Evolutionary conservation across 1,284 basidiomycete species (phyloP).

Genomic region (Naganishia cerealis): DNA sequence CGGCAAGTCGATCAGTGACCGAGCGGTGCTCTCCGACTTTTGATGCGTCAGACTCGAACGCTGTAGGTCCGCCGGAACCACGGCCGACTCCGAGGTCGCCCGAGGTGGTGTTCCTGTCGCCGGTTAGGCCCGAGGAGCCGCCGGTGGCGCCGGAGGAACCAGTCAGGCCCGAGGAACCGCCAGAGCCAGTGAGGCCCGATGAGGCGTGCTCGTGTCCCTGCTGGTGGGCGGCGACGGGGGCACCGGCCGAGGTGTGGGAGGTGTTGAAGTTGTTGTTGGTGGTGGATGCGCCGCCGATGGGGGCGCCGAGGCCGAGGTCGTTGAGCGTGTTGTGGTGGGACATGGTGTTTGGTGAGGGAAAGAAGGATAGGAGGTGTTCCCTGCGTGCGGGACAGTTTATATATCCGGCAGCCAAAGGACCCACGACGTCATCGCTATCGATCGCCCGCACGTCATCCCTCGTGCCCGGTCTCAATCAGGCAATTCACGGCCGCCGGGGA

Average conservation of each 20-base stretch:
- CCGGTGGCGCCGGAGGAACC: not conserved
- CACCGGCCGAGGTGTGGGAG: constrained; percentile 15
- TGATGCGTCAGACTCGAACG: constrained; percentile 24
- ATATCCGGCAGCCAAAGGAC: no score
- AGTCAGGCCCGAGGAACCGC: not conserved
- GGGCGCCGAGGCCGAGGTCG: constrained; percentile 22
- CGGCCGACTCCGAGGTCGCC: constrained; percentile 28
- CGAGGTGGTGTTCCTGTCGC: constrained; percentile 25
- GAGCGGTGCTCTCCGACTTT: constrained; percentile 18
- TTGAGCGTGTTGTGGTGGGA: constrained; percentile 2
- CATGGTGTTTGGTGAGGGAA: constrained; percentile 3
- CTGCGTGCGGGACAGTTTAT: not conserved
- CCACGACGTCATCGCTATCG: constrained; percentile 10
- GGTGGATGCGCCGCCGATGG: constrained; percentile 19
- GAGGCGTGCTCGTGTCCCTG: not conserved
- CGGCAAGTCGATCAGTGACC: not conserved
- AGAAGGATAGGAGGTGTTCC: not conserved
- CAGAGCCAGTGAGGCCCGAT: not conserved
- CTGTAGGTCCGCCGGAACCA: constrained; percentile 26
- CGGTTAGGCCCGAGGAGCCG: not conserved
- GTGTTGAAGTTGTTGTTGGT: constrained; percentile 6
- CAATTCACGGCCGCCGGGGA: not conserved
- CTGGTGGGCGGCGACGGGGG: not conserved
- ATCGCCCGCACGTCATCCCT: no score
- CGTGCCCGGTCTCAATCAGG: not conserved